These are phyloP conservation scores for Sphagnum contortum DNA, from an alignment of 225 moss, liverwort and hornwort species.

Conservation along the genomic window DNA sequence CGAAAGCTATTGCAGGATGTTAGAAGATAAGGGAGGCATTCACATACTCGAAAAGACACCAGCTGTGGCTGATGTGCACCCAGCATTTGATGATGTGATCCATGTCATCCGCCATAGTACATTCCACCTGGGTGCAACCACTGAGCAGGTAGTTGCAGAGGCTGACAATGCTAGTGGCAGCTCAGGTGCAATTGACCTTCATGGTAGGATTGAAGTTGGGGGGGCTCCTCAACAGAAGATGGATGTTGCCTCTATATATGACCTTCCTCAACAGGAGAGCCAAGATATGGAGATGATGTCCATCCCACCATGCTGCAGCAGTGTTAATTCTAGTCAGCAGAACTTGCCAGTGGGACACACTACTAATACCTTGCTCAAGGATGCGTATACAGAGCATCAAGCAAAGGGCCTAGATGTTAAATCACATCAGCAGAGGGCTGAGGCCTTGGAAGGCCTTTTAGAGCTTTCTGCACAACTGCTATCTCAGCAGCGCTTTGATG, in stretches of 20 bases:
- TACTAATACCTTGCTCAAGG: background rate
- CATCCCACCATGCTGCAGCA: constrained; percentile 21
- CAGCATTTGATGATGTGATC: constrained; percentile 83
- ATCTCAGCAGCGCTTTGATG: constrained; percentile 89
- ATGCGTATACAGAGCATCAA: background rate
- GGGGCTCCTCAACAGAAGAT: constrained; percentile 68
- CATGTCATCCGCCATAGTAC: constrained; percentile 98
- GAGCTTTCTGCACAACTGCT: constrained; percentile 96
- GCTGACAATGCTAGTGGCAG: constrained; percentile 22
- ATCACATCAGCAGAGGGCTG: constrained; percentile 85
- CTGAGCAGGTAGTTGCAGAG: constrained; percentile 36
- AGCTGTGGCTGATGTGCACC: constrained; percentile 26
- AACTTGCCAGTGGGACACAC: constrained; percentile 30
- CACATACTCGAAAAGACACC: constrained; percentile 54
- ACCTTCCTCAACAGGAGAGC: constrained; percentile 46
- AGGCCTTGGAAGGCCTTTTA: constrained; percentile 86
- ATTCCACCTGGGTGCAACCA: constrained; percentile 59
- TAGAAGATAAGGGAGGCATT: constrained; percentile 41
- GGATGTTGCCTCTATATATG: constrained; percentile 80
- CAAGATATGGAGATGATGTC: constrained; percentile 61
- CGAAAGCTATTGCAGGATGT: no score
- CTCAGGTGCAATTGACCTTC: constrained; percentile 50
- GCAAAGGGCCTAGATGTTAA: constrained; percentile 70
- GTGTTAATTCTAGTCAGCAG: constrained; percentile 28
- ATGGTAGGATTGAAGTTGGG: constrained; percentile 73